Evolutionary conservation across 495 filamentous ascomycete species (phyloP).

Genomic region (Lasiosphaeria hispida): DNA sequence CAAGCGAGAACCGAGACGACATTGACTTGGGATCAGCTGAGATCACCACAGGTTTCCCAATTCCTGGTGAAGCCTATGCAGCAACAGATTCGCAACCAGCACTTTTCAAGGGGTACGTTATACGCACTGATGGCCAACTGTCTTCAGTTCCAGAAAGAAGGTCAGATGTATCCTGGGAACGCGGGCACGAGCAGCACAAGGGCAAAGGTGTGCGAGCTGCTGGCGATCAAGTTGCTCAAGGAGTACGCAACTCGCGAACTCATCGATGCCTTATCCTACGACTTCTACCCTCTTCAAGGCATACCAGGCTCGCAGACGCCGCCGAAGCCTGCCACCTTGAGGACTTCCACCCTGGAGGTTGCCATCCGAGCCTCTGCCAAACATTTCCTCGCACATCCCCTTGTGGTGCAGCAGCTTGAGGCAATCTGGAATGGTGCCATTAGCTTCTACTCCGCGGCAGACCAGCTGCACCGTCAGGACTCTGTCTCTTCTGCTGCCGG

Average conservation of each 20-base stretch:
- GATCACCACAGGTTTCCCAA: slow-evolving; percentile 91
- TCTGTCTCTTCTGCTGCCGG: slow-evolving; percentile 17
- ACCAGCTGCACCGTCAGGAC: slow-evolving; percentile 67
- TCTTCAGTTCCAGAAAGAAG: slow-evolving; percentile 87
- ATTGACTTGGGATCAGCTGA: slow-evolving; percentile 90
- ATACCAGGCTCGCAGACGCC: slow-evolving; percentile 49
- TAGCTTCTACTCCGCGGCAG: slow-evolving; percentile 83
- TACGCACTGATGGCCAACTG: slow-evolving; percentile 92
- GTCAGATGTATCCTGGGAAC: slow-evolving; percentile 73
- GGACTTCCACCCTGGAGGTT: slow-evolving; percentile 85
- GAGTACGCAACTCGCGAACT: slow-evolving; percentile 86
- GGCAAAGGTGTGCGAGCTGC: slow-evolving; percentile 82
- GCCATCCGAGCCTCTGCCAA: slow-evolving; percentile 89
- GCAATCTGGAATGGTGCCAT: slow-evolving; percentile 95
- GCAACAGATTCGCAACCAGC: slow-evolving; percentile 72
- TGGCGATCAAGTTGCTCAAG: slow-evolving; percentile 86
- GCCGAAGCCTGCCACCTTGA: slow-evolving; percentile 52
- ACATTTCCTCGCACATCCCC: slow-evolving; percentile 81
- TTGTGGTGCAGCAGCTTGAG: slow-evolving; percentile 88
- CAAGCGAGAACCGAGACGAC: slow-evolving; percentile 83
- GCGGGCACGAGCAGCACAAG: slow-evolving; percentile 77
- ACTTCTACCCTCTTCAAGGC: slow-evolving; percentile 89
- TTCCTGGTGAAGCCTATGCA: slow-evolving; percentile 91
- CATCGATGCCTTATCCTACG: slow-evolving; percentile 88
- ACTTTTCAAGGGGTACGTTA: slow-evolving; percentile 80